A percentile compares a stretch with the other conserved stretches of the same genome.
Evolutionary conservation across 768 basidiomycete genomes (phyloP).

Genomic region (Lyophyllum semitale): DNA sequence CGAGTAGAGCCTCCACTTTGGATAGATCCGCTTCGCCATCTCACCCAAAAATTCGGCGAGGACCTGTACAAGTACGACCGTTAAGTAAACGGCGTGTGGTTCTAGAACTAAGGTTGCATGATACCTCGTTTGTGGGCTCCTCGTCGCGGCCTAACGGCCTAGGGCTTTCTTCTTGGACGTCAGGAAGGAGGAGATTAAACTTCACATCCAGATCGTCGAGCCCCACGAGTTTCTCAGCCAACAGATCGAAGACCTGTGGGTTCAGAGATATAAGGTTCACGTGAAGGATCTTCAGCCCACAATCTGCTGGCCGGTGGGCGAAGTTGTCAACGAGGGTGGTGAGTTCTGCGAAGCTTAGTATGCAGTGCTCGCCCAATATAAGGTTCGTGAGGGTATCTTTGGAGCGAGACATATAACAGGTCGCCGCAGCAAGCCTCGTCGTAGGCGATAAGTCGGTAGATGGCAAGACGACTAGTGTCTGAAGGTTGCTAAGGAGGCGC

Average conservation of each 20-base stretch:
- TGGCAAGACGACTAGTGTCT: constrained; percentile 12
- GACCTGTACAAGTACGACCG: background rate
- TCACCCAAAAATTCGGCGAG: constrained; percentile 6
- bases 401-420: constrained; percentile 8
- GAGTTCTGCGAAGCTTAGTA: constrained; percentile 14
- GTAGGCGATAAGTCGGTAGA: constrained; percentile 6
- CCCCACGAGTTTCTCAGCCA: constrained; percentile 21
- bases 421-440: constrained; percentile 4
- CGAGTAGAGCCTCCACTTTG: constrained; percentile 10
- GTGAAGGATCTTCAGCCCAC: constrained; percentile 18
- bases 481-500: constrained; percentile 7
- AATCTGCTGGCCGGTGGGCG: constrained; percentile 13
- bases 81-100: background rate
- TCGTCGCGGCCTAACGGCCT: constrained; percentile 7
- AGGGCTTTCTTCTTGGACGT: constrained; percentile 11
- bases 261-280: constrained; percentile 22
- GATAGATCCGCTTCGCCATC: constrained; percentile 10
- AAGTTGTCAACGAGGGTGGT: constrained; percentile 14
- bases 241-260: constrained; percentile 24
- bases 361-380: constrained; percentile 8
- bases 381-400: constrained; percentile 15
- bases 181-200: constrained; percentile 10
- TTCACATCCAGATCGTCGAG: constrained; percentile 21
- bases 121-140: constrained; percentile 6
- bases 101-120: too few species aligned